Base-by-base conservation (phyloP, 169 alveolate species). In the Eimeria brunetti region DNA sequence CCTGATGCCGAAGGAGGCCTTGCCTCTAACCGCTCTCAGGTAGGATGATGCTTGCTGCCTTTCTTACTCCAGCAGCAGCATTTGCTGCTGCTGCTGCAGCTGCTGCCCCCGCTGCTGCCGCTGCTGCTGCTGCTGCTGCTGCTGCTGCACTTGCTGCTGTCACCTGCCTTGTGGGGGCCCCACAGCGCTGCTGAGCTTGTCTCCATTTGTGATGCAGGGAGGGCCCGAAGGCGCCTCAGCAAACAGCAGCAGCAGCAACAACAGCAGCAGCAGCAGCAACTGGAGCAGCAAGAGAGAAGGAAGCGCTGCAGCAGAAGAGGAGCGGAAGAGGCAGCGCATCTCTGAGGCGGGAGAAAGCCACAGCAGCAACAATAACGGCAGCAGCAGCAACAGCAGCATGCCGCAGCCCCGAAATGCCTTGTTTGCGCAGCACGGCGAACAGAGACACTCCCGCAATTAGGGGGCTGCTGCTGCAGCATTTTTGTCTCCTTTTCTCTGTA, bases 321-420 rank as follows among this genome's bases (percentile, higher is more conserved):
- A 38, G 38, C 36, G 41, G 6, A n/a, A 62, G 69, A 38, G 11
- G 60, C 53, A 46, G 56, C 60, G 14, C 41, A n/a, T n/a, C 51
- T 18, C 86, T 8, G 86, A 0, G 7, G 30, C 49, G 11, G 86
- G 60, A 8, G 86, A 7, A n/a, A 36, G 51, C 11, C 24, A 22
- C 30, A 20, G 38, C 64, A 44, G 71, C 46, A 46, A 71, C 53
- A 33, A 14, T 49, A 51, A 71, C 89, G 46, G 89, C 69, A 80
- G 69, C 22, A 60, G 69, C 44, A 49, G 69, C 41, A 20, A 11
- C 89, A 22, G 89, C 89, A 44, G 89, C 89, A 80, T 18, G 27
- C 89, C 89, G 46, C 89, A 80, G 89, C 89, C 89, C 38, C 89
- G 89, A 20, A 80, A 80, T n/a, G 89, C 89, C 16, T 44, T 80